Percentiles rank a stretch among this genome's conserved stretches.
phyloP scores from a whole-genome alignment of 768 basidiomycete species.

The Tephrocybe sp. region DNA sequence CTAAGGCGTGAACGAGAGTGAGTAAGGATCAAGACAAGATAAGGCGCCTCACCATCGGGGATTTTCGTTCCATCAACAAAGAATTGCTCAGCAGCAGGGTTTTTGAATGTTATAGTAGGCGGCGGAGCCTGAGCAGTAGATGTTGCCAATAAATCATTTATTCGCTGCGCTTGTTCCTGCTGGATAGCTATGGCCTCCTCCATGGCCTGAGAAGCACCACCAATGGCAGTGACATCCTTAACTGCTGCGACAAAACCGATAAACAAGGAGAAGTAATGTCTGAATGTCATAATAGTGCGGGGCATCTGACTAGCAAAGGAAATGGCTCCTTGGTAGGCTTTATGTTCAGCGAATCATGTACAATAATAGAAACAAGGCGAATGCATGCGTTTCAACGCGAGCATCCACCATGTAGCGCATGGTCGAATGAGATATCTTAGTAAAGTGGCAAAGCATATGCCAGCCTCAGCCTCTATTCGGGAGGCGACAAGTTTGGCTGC shows the following conservation, averaged over 20 bases:
- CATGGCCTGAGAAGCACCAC: constrained; percentile 34
- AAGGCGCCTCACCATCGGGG: constrained; percentile 33
- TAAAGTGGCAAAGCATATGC: neutral
- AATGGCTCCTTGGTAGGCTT: neutral
- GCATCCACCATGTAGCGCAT: constrained; percentile 4
- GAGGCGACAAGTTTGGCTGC: too few relatives aligned
- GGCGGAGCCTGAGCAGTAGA: constrained; percentile 9
- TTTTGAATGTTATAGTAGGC: constrained; percentile 53
- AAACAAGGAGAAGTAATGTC: constrained; percentile 4
- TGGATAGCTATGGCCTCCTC: constrained; percentile 43
- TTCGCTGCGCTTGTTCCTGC: constrained; percentile 39
- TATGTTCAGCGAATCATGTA: neutral
- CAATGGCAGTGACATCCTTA: constrained; percentile 19
- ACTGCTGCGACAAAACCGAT: constrained; percentile 17
- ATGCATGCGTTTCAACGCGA: constrained; percentile 6
- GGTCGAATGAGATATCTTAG: neutral
- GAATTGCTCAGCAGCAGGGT: constrained; percentile 54
- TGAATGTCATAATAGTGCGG: constrained; percentile 2
- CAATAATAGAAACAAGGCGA: constrained; percentile 12
- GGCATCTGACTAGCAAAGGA: neutral
- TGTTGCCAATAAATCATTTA: constrained; percentile 35
- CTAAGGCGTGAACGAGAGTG: constrained; percentile 21
- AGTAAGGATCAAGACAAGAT: neutral
- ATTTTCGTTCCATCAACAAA: constrained; percentile 46
- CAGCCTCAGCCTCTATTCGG: neutral